Evolutionary conservation across 768 basidiomycete species (phyloP), one percentile per base, ranked within the genome.

Genomic region (Pulveroboletus sp.): DNA sequence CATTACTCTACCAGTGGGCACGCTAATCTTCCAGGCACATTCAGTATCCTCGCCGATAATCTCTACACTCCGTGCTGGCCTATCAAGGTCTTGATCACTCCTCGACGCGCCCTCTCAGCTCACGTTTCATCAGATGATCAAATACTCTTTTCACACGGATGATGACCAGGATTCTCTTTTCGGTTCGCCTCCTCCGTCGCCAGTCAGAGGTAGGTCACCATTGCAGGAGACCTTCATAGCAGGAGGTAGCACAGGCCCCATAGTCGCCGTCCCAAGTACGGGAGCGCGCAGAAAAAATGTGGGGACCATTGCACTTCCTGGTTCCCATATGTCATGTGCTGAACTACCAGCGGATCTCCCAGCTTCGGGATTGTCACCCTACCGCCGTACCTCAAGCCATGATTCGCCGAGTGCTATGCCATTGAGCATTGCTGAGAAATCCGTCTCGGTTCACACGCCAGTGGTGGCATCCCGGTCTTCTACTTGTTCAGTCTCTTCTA

Each of bases 301-400:
- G 88, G 88, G 87, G 88, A 85, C 88, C 86, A 89, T 89, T 90
- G 89, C 89, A 90, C 89, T 90, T 88, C 86, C 86, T 89, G 89
- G 88, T 81, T 87, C 86, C 87, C 88, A 86, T 75, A 77, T 68
- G 67, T 69, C 74, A 70, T 76, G 75, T 86, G 86, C 86, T 89
- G 85, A 90, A 89, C 77, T 83, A 73, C 79, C 86, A 73, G 77
- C 84, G 76, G 73, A 81, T 76, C 82, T 83, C 81, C 70, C 84
- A 88, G 86, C 81, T 75, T 77, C 76, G 73, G 76, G 78, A 69
- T 72, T 75, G 71, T 50, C 62, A 37, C 39, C 41, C 44, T 24
- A 53, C 15, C 44, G 33, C 40, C 46, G 46, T 21, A 32, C 40
- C 24, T 50, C 56, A 56, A 60, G 49, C 32, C 48, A 40, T 39